Percentiles rank a stretch among this genome's conserved stretches.
Conservation (phyloP, 2,329 filamentous ascomycete species). For the Achaetomium macrosporum region DNA sequence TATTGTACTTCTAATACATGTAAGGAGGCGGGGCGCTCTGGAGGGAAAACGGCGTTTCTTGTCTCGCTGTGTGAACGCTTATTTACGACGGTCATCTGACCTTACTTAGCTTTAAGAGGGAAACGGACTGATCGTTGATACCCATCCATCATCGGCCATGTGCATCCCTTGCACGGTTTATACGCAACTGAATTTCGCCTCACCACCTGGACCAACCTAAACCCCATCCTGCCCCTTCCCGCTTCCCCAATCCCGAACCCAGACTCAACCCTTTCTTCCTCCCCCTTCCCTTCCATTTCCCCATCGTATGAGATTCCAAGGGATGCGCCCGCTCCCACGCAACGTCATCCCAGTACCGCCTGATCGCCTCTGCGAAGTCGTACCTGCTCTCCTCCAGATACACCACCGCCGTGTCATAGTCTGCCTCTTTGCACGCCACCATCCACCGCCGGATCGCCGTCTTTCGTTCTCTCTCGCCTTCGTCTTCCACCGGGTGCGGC, state of each 20-base stretch:
- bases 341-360: slow-evolving; percentile 64
- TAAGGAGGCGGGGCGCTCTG: slow-evolving; percentile 14
- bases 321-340: slow-evolving; percentile 68
- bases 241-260: neutral
- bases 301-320: slow-evolving; percentile 34
- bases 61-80: slow-evolving; percentile 3
- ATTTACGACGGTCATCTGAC: neutral
- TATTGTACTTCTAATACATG: neutral
- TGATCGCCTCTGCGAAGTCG: slow-evolving; percentile 58
- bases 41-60: slow-evolving; percentile 4
- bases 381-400: slow-evolving; percentile 68
- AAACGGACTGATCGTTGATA: neutral
- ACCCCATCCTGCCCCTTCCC: neutral
- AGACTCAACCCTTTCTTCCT: neutral
- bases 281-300: neutral
- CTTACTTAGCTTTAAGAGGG: neutral
- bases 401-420: slow-evolving; percentile 69
- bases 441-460: slow-evolving; percentile 69
- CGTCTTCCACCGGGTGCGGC: slow-evolving; percentile 64
- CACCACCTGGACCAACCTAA: neutral
- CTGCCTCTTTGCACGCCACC: slow-evolving; percentile 69
- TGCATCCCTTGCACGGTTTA: no score
- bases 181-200: neutral
- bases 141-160: neutral
- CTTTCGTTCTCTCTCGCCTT: slow-evolving; percentile 68